Base-by-base conservation (phyloP, 805 yeast genomes). In the Candida vartiovaarae region DNA sequence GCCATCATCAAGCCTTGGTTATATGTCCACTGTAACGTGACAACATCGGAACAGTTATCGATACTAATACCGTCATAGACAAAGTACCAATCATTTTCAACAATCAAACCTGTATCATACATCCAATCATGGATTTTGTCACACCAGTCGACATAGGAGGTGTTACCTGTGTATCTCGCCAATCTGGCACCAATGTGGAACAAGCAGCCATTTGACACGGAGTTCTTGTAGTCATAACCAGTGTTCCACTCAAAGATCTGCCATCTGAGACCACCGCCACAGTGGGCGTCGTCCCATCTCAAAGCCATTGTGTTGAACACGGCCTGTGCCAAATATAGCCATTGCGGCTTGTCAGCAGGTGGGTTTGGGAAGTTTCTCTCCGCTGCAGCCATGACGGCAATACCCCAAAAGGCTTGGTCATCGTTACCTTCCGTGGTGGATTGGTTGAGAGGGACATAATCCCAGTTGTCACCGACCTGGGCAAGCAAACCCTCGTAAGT, bases 381-480 rank as follows among this genome's bases (percentile, higher is more conserved):
- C 2, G 88, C 82, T 1, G 95, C 95, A 15, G 75, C 78, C 84
- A 87, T 80, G 3, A 72, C 93, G 2, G 93, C 83, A 38, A 88
- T 69, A 1, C 95, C 96, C 96, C 96, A 87, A 59, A 88, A 84
- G 0, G 86, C 95, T 65, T 87, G 96, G 70, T 87, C 96, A 70
- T 87, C 96, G 59, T 87, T 87, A 63, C 96, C 96, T 64, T 87
- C 95, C 2, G 93, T 80, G 7, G 82, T 73, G 8, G 88, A 74
- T 61, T 87, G 95, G 66, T 86, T 87, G 36, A 80, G 64, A 2
- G 96, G 96, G 54, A 86, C 73, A 62, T 82, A 88, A 62, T 84
- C 82, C 60, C 72, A 62, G 57, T 75, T 71, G 8, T 71, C 65
- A 50, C 87, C 87, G 24, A 71, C 77, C 64, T 87, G 96, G 56